Evolutionary conservation across 805 yeast species (phyloP).

Genomic region (Metschnikowia koreensis): DNA sequence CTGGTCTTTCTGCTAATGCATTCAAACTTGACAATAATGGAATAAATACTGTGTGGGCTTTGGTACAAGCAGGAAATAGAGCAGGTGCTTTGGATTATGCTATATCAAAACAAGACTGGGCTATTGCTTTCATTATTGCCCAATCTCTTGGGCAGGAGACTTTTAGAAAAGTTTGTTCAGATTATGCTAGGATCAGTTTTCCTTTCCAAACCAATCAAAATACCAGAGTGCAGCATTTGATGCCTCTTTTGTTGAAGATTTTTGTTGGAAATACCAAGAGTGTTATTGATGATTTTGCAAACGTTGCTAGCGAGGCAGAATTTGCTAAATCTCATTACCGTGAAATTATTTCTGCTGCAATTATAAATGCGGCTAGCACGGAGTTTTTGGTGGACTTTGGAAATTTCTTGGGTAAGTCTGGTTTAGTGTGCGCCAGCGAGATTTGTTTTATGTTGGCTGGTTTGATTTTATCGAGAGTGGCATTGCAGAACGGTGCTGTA

Average conservation of each 20-base stretch:
- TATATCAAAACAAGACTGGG: slow-evolving; percentile 66
- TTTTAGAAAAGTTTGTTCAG: slow-evolving; percentile 57
- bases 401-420: slow-evolving; percentile 36
- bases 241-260: slow-evolving; percentile 60
- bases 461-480: slow-evolving; percentile 36
- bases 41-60: slow-evolving; percentile 29
- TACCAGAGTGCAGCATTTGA: slow-evolving; percentile 37
- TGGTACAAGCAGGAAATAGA: slow-evolving; percentile 61
- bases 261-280: slow-evolving; percentile 58
- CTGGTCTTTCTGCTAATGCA: slow-evolving; percentile 35
- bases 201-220: slow-evolving; percentile 40
- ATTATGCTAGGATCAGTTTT: slow-evolving; percentile 50
- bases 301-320: slow-evolving; percentile 39
- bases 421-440: slow-evolving; percentile 39
- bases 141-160: slow-evolving; percentile 60
- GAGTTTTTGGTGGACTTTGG: slow-evolving; percentile 54
- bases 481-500: slow-evolving; percentile 25
- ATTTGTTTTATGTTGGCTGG: slow-evolving; percentile 49
- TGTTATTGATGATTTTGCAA: slow-evolving; percentile 49
- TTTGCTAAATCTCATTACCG: slow-evolving; percentile 57
- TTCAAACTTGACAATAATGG: slow-evolving; percentile 41
- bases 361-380: slow-evolving; percentile 30
- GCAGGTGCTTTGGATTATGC: slow-evolving; percentile 65
- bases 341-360: slow-evolving; percentile 42
- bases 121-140: slow-evolving; percentile 71